These are phyloP conservation scores for Paragyromitra xinjiangensis DNA, from an alignment of 495 filamentous ascomycete species.

Conservation along the genomic window DNA sequence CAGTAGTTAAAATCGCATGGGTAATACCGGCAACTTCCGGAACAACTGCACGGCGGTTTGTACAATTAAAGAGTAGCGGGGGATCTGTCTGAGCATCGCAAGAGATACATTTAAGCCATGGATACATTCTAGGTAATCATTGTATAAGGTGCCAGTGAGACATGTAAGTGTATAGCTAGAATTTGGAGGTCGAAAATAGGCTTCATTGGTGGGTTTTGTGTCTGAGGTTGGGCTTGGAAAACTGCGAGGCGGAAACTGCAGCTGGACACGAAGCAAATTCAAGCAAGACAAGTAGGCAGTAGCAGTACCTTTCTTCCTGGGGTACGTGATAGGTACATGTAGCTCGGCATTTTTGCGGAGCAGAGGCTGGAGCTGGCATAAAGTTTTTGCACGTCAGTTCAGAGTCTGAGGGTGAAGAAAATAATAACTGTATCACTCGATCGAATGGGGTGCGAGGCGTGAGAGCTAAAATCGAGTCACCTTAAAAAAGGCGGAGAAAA, in stretches of 20 bases:
- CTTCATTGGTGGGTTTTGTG: neutral
- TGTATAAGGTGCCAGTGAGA: too few species aligned
- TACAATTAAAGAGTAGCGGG: neutral
- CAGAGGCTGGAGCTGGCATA: constrained; percentile 3
- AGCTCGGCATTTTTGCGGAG: neutral
- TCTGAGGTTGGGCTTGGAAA: neutral
- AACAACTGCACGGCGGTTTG: neutral
- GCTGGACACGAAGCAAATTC: neutral
- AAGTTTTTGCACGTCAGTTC: constrained; percentile 12
- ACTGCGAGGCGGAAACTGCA: neutral
- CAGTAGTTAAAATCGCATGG: too few species aligned
- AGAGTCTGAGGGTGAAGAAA: neutral
- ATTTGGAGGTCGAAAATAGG: neutral
- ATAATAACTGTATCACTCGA: neutral
- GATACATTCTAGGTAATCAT: neutral
- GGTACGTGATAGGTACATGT: neutral
- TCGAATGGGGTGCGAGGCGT: neutral
- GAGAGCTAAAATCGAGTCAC: neutral
- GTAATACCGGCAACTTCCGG: neutral
- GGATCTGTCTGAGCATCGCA: neutral
- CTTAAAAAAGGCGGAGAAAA: neutral
- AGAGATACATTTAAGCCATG: neutral
- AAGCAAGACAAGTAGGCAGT: neutral
- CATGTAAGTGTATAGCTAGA: too few species aligned
- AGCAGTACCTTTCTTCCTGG: neutral